Evolutionary conservation across 306 rosid species (phyloP), one percentile per base, ranked within the genome.

Genomic region (Prunus armeniaca): DNA sequence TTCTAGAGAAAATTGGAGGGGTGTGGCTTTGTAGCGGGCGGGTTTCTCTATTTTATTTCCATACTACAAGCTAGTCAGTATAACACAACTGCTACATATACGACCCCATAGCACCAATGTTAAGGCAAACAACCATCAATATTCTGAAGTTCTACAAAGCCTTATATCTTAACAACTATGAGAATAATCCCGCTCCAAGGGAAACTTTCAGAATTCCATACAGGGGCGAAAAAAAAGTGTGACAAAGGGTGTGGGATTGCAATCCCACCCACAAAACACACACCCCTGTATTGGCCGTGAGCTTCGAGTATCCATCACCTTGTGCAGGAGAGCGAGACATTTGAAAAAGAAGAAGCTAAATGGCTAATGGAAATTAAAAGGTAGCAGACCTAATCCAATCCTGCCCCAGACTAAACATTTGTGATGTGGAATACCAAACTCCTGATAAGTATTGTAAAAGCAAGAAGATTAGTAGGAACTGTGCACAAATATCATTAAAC

Each of bases 341-440:
- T 15, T 34, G 47, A 10, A 19, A 65, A 24, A 17, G 25, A n/a
- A 49, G 41, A 27, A 24, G 22, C 14, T 50, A 15, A 69, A 25
- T 25, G 8, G 18, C 41, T 15, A 64, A 64, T 34, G 17, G 2
- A 18, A 64, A 64, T 18, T 19, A 18, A 14, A 6, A 64, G 46
- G 7, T 6, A 3, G 24, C 22, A 64, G 18, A 19, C 69, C 13
- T 28, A 22, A 24, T 43, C 14, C 51, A 25, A 60, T 73, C 54
- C 45, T 45, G 32, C 68, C 68, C n/a, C 45, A 25, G 43, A 73
- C 67, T 56, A 38, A 73, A 58, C 76, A 72, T 15, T 32, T n/a
- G 50, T 6, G 68, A 63, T 47, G n/a, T 30, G 45, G 69, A 61
- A 17, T 22, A 20, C 50, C 34, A 28, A 25, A 65, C 18, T 64